phyloP scores from a whole-genome alignment of 176 grass and related monocot species.

The Cenchrus purpureus region DNA sequence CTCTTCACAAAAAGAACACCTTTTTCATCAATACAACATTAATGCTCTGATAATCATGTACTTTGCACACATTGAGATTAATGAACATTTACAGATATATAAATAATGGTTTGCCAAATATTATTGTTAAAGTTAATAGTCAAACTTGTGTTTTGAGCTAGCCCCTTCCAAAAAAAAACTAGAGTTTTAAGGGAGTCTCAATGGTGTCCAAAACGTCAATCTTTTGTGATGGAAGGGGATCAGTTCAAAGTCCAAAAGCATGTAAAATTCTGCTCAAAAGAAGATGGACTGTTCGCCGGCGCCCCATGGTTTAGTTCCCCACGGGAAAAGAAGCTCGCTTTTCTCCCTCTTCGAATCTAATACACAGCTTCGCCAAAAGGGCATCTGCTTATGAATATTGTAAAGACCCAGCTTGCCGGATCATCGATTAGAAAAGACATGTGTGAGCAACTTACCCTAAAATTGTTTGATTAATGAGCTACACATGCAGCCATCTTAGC shows the following conservation, averaged over 20 bases:
- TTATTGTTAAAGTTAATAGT: no score
- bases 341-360: slow-evolving; percentile 45
- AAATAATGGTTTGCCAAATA: no score
- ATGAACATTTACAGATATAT: no score
- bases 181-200: no score
- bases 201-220: not conserved
- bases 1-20: not conserved
- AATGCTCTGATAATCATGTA: not conserved
- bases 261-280: slow-evolving; percentile 42
- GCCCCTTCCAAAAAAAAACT: no score
- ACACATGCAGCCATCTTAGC: slow-evolving; percentile 67
- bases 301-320: slow-evolving; percentile 43
- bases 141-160: no score
- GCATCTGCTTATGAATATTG: slow-evolving; percentile 42
- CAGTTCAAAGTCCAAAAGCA: slow-evolving; percentile 43
- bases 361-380: slow-evolving; percentile 47
- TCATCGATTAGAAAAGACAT: slow-evolving; percentile 44
- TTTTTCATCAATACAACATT: not conserved
- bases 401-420: slow-evolving; percentile 30
- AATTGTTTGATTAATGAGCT: slow-evolving; percentile 43
- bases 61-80: not conserved
- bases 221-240: not conserved
- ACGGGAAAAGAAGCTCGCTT: slow-evolving; percentile 42
- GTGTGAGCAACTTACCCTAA: slow-evolving; percentile 51
- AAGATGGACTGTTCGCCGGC: slow-evolving; percentile 47